These are phyloP conservation scores for Diplodia mutila DNA, from an alignment of 2,329 filamentous ascomycete species.

Conservation along the genomic window DNA sequence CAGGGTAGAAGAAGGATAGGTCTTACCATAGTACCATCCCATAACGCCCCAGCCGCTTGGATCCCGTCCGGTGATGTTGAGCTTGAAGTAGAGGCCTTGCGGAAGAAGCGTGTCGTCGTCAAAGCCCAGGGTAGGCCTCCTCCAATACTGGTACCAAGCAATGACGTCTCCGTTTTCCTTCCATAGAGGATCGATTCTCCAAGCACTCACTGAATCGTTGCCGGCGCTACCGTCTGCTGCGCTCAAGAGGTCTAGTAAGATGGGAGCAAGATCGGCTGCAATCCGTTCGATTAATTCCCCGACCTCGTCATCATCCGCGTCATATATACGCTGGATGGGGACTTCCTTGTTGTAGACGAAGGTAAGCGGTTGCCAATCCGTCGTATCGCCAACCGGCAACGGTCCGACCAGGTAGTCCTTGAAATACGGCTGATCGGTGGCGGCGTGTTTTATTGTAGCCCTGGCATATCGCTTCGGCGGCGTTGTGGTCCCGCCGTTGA, in stretches of 20 bases:
- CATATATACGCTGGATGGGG: slow-evolving; percentile 48
- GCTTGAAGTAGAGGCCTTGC: slow-evolving; percentile 47
- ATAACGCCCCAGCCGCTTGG: slow-evolving; percentile 55
- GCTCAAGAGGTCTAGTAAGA: slow-evolving; percentile 35
- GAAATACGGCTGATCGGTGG: slow-evolving; percentile 38
- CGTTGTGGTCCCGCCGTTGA: not conserved
- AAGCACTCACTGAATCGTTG: slow-evolving; percentile 46
- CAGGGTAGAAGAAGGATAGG: not conserved
- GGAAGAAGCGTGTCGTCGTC: slow-evolving; percentile 52
- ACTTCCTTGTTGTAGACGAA: slow-evolving; percentile 35
- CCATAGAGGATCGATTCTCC: slow-evolving; percentile 47
- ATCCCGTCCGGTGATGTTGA: slow-evolving; percentile 57
- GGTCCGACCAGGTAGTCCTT: slow-evolving; percentile 56
- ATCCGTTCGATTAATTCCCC: slow-evolving; percentile 45
- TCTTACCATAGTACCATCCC: slow-evolving; percentile 56
- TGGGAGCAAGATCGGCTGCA: not conserved
- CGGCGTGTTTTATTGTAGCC: not conserved
- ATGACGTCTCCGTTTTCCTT: slow-evolving; percentile 46
- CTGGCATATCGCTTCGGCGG: not conserved
- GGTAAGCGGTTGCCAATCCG: slow-evolving; percentile 38
- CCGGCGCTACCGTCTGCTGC: slow-evolving; percentile 42
- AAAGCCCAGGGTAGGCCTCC: slow-evolving; percentile 43
- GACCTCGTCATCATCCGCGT: slow-evolving; percentile 40
- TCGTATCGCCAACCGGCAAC: slow-evolving; percentile 50
- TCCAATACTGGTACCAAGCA: slow-evolving; percentile 55